Base-by-base conservation (phyloP, 345 rosid genomes). In the Pseudoturritis turrita region DNA sequence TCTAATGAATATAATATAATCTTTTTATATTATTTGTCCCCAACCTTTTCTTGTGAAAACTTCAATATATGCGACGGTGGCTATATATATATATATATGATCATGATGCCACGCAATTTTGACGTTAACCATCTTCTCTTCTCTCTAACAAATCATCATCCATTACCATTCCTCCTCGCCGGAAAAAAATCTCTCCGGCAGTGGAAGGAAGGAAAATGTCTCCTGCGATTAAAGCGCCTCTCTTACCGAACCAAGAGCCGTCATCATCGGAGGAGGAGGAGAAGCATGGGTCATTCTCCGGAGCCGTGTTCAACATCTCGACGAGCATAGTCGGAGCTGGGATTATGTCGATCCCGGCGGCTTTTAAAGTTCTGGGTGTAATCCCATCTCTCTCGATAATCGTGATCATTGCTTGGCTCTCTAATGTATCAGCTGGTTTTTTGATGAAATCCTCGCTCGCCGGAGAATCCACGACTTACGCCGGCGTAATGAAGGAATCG, bases 341-440 rank as follows among this genome's bases (percentile, higher is more conserved):
- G 4, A 94, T 91, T 29, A 94, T 94, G 98, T 86, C 98, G 4
- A 84, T 91, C 41, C 96, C 98, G 1, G 97, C 92, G 10, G 87
- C 98, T 3, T 49, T 87, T 2, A 91, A 82, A 80, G 97, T 94
- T 9, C 81, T 94, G 0, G 98, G 98, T 4, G 84, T 88, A 0
- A 62, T 88, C 18, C 98, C 97, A n/a, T 96, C 96, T 19, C 77
- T 94, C 3, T 53, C 72, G 54, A 60, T 88, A 50, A 89, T 91
- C 33, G 43, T 73, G 44, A 56, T 77, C 22, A 72, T 94, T 7
- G 97, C 87, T 5, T 89, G 89, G 85, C 86, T 94, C 13, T 84
- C 86, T 0, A 83, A 88, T 29, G 59, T 87, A 25, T 94, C 98
- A 0, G 92, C 88, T n/a, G 90, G 81, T 62, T 82, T 91, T 49